phyloP scores from a whole-genome alignment of 2,329 filamentous ascomycete species.

The Botrytis squamosa region DNA sequence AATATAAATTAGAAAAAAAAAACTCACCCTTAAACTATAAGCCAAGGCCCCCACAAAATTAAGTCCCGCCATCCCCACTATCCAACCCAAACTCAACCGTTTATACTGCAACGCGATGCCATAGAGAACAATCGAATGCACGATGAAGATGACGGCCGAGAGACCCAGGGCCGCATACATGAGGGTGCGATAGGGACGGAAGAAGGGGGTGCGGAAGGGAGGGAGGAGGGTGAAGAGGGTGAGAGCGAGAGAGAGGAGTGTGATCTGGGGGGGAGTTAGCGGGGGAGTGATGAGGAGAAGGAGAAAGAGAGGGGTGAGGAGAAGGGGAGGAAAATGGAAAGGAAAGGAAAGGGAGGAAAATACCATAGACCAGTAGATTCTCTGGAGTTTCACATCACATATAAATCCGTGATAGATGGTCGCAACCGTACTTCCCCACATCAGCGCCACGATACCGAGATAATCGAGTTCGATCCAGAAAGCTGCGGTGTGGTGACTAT shows the following conservation, averaged over 20 bases:
- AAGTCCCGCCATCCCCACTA: slow-evolving; percentile 22
- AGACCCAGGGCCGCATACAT: slow-evolving; percentile 34
- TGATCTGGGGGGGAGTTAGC: slow-evolving; percentile 31
- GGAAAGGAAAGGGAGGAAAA: slow-evolving; percentile 23
- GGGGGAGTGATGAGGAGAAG: slow-evolving; percentile 24
- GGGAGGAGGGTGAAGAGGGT: slow-evolving; percentile 34
- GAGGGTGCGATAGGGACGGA: slow-evolving; percentile 29
- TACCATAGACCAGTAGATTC: slow-evolving; percentile 42
- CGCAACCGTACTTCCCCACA: slow-evolving; percentile 43
- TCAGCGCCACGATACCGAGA: slow-evolving; percentile 42
- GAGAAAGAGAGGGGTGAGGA: slow-evolving; percentile 22
- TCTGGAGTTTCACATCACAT: slow-evolving; percentile 40
- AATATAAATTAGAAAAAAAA: neutral
- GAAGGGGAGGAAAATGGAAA: neutral
- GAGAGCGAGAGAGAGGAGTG: neutral
- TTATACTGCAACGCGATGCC: slow-evolving; percentile 27
- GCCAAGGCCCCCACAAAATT: slow-evolving; percentile 27
- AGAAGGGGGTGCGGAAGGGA: slow-evolving; percentile 25
- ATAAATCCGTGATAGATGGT: slow-evolving; percentile 45
- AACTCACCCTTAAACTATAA: slow-evolving; percentile 23
- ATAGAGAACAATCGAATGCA: slow-evolving; percentile 30
- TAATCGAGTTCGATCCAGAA: slow-evolving; percentile 43
- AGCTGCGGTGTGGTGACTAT: slow-evolving; percentile 40
- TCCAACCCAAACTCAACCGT: slow-evolving; percentile 27
- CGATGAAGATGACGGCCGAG: slow-evolving; percentile 34